Evolutionary conservation across 371 early-diverging fungal species (phyloP).

Genomic region (Mortierella sp.): DNA sequence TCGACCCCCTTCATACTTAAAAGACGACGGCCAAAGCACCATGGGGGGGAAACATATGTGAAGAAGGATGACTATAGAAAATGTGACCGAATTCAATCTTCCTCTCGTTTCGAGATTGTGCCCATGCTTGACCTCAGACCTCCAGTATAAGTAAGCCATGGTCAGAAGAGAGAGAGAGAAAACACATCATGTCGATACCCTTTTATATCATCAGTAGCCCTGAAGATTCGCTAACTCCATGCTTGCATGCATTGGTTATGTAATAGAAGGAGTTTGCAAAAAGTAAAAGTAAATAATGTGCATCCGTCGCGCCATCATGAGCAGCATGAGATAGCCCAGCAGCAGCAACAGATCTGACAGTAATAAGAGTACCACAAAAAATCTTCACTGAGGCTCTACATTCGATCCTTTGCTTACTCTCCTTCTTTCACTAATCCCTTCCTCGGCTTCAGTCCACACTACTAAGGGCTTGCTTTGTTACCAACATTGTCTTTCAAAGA

Average conservation of each 20-base stretch:
- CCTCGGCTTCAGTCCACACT: too few species aligned
- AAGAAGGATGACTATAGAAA: slow-evolving; percentile 1
- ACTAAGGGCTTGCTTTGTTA: too few species aligned
- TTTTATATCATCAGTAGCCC: slow-evolving; percentile 16
- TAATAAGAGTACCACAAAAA: slow-evolving; percentile 1
- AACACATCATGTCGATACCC: slow-evolving; percentile 10
- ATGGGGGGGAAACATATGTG: not conserved
- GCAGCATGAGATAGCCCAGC: too few species aligned
- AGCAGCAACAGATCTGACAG: not conserved
- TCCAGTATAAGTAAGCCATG: not conserved
- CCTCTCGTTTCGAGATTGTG: not conserved
- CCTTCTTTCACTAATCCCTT: not conserved
- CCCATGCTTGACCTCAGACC: not conserved
- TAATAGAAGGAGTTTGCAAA: too few species aligned
- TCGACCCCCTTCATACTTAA: not conserved
- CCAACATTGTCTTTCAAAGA: not conserved
- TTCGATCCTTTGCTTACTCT: not conserved
- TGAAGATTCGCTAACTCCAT: not conserved
- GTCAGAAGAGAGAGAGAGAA: not conserved
- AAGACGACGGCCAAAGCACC: not conserved
- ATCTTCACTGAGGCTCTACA: not conserved
- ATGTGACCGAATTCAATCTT: slow-evolving; percentile 2
- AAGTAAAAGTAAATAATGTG: too few species aligned
- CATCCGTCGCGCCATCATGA: too few species aligned
- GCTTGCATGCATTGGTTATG: too few species aligned